phyloP scores from a whole-genome alignment of 352 stramenopile genomes.

The Aphanomyces euteiches region DNA sequence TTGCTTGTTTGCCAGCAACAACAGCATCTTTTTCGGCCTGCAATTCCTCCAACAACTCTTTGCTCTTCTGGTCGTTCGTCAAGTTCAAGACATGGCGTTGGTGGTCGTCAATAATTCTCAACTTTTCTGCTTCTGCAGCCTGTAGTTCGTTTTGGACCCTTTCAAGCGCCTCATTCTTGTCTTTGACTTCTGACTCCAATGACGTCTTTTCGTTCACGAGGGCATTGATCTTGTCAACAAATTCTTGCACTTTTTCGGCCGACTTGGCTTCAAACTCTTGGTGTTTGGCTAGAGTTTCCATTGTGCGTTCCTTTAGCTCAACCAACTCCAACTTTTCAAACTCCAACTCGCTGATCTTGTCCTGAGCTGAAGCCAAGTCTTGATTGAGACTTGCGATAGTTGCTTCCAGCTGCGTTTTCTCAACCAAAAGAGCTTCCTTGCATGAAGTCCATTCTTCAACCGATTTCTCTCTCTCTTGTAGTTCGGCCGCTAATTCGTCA shows the following conservation, averaged over 20 bases:
- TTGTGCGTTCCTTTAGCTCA: background rate
- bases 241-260: background rate
- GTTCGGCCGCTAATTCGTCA: too few relatives aligned
- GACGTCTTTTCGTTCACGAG: slow-evolving; percentile 1
- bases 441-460: background rate
- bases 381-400: slow-evolving; percentile 5
- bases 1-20: background rate
- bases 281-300: background rate
- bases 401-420: background rate
- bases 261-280: background rate
- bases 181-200: background rate
- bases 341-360: background rate
- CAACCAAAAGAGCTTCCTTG: background rate
- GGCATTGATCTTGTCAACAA: slow-evolving; percentile 5
- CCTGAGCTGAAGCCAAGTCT: background rate
- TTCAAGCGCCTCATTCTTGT: background rate
- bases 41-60: background rate
- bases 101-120: background rate
- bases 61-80: background rate
- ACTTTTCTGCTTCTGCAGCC: background rate
- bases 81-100: background rate
- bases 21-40: background rate
- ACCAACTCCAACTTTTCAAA: background rate
- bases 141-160: background rate
- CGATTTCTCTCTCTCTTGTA: too few relatives aligned